A percentile compares a stretch with the other conserved stretches of the same genome.
Conservation (phyloP, 1,284 basidiomycete species). For the Puccinia triticina region DNA sequence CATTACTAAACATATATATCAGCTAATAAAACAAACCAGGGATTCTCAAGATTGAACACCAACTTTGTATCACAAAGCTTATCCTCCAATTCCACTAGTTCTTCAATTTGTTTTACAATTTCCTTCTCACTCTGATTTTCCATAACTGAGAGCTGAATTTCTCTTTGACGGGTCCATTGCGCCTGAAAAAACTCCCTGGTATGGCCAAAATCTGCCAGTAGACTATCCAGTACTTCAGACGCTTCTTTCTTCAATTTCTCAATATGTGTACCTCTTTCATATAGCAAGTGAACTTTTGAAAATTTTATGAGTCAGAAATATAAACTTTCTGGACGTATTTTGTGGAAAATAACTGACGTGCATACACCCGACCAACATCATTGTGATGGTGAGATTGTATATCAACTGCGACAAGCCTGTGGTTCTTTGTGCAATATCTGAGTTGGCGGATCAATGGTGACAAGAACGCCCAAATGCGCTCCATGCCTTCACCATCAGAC, state of each 20-base stretch:
- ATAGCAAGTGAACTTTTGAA: background rate
- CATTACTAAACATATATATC: background rate
- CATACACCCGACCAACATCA: background rate
- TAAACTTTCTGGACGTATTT: background rate
- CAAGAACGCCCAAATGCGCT: background rate
- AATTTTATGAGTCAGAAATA: too few relatives aligned
- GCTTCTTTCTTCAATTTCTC: background rate
- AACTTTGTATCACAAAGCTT: background rate
- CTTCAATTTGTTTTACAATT: background rate
- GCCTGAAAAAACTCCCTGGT: background rate
- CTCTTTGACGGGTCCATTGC: background rate
- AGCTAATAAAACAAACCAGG: background rate
- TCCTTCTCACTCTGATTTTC: background rate
- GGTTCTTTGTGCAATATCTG: slow-evolving; percentile 12
- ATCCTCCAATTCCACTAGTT: slow-evolving; percentile 3
- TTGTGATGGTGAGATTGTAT: background rate
- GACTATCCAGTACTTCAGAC: too few relatives aligned
- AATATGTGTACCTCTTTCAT: slow-evolving; percentile 5
- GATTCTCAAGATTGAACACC: background rate
- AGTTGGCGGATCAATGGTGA: background rate
- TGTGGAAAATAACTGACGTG: background rate
- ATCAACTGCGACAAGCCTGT: background rate
- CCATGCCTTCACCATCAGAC: slow-evolving; percentile 20
- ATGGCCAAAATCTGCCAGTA: background rate
- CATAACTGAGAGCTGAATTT: background rate